Percentiles rank a stretch among this genome's conserved stretches.
These are phyloP conservation scores for Effrenium voratum DNA, from an alignment of 73 alveolate genomes.

Conservation along the genomic window DNA sequence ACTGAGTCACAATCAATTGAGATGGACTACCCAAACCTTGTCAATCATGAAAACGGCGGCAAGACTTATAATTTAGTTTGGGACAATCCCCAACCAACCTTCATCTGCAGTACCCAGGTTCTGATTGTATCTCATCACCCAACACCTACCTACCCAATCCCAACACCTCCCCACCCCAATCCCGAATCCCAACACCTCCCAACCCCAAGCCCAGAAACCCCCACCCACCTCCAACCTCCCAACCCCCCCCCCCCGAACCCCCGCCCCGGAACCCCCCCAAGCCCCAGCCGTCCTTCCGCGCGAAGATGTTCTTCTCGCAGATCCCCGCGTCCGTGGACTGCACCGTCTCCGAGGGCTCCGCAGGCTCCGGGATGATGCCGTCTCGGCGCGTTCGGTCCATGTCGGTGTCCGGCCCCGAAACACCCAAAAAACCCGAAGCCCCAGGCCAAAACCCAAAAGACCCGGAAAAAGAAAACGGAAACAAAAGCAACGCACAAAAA, in stretches of 20 bases:
- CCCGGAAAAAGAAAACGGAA: neutral
- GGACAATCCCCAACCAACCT: too few species aligned
- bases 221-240: neutral
- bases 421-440: neutral
- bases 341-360: constrained; percentile 34
- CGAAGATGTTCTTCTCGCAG: constrained; percentile 65
- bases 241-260: neutral
- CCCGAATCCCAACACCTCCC: neutral
- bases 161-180: neutral
- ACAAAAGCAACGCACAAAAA: too few species aligned
- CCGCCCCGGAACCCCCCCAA: neutral
- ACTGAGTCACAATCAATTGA: too few species aligned
- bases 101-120: too few species aligned
- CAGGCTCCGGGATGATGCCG: constrained; percentile 52
- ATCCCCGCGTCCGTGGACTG: neutral
- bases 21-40: too few species aligned
- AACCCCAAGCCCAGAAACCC: neutral
- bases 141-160: neutral
- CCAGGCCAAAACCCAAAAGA: neutral
- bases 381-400: neutral
- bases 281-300: constrained; percentile 8
- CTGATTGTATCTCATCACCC: neutral
- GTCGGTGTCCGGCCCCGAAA: neutral
- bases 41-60: too few species aligned
- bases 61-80: too few species aligned